phyloP scores from a whole-genome alignment of 2,329 filamentous ascomycete genomes.

The Ophiocordyceps sinensis region DNA sequence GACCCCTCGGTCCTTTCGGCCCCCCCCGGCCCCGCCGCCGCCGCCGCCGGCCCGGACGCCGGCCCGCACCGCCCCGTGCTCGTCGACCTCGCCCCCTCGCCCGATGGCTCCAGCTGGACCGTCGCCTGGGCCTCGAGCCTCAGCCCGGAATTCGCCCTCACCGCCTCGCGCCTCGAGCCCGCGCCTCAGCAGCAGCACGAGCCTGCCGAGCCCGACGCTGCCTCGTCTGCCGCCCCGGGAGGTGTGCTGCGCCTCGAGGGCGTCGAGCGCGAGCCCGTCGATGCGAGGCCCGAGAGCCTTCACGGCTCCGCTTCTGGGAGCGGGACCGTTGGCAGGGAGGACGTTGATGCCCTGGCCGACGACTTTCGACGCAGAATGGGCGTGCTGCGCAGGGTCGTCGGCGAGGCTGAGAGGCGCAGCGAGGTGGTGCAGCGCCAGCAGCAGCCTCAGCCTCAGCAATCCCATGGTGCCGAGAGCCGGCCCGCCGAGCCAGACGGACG shows the following conservation, averaged over 20 bases:
- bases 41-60: constrained; percentile 18
- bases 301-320: constrained; percentile 15
- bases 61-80: constrained; percentile 31
- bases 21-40: constrained; percentile 33
- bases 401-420: constrained; percentile 31
- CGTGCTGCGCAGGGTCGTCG: constrained; percentile 37
- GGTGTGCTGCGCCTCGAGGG: constrained; percentile 22
- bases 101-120: constrained; percentile 27
- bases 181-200: constrained; percentile 12
- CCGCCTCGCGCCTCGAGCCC: constrained; percentile 24
- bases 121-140: constrained; percentile 60
- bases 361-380: constrained; percentile 45
- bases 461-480: not conserved
- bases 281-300: constrained; percentile 6
- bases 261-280: constrained; percentile 21
- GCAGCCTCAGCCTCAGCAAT: not conserved
- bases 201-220: constrained; percentile 21
- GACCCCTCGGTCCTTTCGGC: constrained; percentile 59
- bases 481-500: not conserved
- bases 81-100: constrained; percentile 35
- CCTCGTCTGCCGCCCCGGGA: constrained; percentile 1
- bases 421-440: constrained; percentile 12
- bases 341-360: constrained; percentile 35
- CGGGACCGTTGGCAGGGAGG: constrained; percentile 19
- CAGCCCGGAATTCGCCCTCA: constrained; percentile 55